Evolutionary conservation across 2,329 filamentous ascomycete species (phyloP).

Genomic region (Drechslerella dactyloides): DNA sequence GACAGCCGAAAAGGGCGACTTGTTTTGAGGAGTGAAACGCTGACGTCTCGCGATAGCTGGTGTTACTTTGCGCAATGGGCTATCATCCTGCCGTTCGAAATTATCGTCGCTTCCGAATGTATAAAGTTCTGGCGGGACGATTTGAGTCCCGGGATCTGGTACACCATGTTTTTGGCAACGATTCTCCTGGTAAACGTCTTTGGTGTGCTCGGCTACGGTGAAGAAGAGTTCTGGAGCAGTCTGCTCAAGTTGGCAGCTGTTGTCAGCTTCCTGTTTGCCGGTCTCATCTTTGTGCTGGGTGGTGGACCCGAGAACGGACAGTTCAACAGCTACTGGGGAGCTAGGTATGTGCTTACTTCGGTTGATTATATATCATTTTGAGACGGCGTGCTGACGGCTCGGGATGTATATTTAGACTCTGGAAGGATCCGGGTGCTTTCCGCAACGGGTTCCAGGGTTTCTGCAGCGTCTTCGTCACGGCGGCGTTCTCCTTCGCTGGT

Average conservation of each 20-base stretch:
- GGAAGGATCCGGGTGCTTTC: conserved; percentile 66
- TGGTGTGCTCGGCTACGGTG: conserved; percentile 65
- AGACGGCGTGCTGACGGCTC: conserved; percentile 64
- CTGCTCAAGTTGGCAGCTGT: conserved; percentile 67
- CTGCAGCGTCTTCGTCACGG: conserved; percentile 69
- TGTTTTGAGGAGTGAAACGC: too few species aligned
- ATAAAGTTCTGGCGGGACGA: conserved; percentile 64
- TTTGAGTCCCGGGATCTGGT: conserved; percentile 64
- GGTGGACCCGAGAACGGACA: conserved; percentile 62
- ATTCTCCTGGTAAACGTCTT: conserved; percentile 64
- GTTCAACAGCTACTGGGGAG: conserved; percentile 32
- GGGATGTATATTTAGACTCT: conserved; percentile 65
- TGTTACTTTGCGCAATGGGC: conserved; percentile 64
- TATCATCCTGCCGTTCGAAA: conserved; percentile 64
- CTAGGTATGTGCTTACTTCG: background rate
- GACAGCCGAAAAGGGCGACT: too few species aligned
- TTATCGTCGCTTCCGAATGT: conserved; percentile 64
- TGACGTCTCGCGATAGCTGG: conserved; percentile 59
- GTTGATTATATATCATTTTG: conserved; percentile 26
- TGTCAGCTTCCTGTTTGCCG: conserved; percentile 70
- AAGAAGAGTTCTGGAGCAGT: conserved; percentile 67
- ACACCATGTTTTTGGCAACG: conserved; percentile 64
- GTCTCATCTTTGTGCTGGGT: conserved; percentile 66
- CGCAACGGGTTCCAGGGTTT: conserved; percentile 68
- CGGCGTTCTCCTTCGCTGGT: conserved; percentile 69